Evolutionary conservation across 768 basidiomycete species (phyloP).

Genomic region (Pleurotus tuoliensis): DNA sequence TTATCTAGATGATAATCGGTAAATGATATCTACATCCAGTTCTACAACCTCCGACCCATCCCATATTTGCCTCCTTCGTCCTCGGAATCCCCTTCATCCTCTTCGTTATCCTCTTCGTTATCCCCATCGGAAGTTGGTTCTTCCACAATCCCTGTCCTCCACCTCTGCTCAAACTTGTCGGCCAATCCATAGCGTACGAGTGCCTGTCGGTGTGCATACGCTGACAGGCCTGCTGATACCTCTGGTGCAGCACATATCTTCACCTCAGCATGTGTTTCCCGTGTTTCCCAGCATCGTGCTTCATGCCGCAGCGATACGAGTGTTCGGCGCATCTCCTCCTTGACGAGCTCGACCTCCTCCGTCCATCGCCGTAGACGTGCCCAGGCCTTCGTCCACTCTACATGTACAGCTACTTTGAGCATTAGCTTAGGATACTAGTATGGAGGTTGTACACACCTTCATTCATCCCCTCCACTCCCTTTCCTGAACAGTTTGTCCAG

Average conservation of each 20-base stretch:
- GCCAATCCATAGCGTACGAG: not conserved
- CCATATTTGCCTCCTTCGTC: not conserved
- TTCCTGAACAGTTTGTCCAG: not conserved
- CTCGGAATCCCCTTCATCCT: not conserved
- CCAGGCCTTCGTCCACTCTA: slow-evolving; percentile 14
- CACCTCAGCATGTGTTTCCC: not conserved
- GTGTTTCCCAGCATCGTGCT: not conserved
- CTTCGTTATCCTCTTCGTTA: not conserved
- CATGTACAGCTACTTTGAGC: slow-evolving; percentile 4
- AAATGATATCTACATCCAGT: not conserved
- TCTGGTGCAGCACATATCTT: not conserved
- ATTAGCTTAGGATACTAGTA: not conserved
- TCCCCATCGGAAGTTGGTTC: not conserved
- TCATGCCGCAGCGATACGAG: slow-evolving; percentile 1
- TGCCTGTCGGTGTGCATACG: not conserved
- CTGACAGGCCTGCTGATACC: not conserved
- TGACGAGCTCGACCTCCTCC: slow-evolving; percentile 13
- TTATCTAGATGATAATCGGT: too few relatives aligned
- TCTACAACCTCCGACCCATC: not conserved
- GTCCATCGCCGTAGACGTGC: slow-evolving; percentile 8
- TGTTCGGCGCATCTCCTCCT: slow-evolving; percentile 10
- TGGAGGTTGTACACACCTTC: not conserved
- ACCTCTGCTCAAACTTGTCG: not conserved
- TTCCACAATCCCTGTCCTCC: not conserved
- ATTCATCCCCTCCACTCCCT: not conserved